Percentiles rank a stretch among this genome's conserved stretches.
Conservation (phyloP, 1,284 basidiomycete genomes). For the Kalmanozyma brasiliensis region DNA sequence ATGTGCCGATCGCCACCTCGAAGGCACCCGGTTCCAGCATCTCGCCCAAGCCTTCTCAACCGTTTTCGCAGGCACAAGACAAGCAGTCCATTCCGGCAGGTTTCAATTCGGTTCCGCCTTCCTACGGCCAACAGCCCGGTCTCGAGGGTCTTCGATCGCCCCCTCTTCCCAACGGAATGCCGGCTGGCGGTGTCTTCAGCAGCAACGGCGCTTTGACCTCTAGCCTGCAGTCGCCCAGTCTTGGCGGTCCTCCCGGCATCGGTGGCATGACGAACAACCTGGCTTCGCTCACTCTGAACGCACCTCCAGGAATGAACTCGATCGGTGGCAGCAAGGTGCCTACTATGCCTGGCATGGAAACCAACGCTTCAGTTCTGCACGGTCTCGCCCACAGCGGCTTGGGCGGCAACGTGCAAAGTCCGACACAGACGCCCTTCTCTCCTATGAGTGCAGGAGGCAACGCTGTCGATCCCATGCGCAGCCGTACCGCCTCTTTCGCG, state of each 20-base stretch:
- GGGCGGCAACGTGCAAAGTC: constrained; percentile 28
- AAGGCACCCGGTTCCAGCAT: constrained; percentile 30
- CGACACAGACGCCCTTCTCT: constrained; percentile 44
- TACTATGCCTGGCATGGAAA: constrained; percentile 27
- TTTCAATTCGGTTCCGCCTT: constrained; percentile 15
- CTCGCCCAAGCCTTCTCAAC: constrained; percentile 36
- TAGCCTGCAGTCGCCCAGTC: constrained; percentile 38
- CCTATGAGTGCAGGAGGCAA: constrained; percentile 35
- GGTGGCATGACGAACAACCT: constrained; percentile 46
- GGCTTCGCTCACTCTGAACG: constrained; percentile 52
- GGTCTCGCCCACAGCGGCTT: constrained; percentile 26
- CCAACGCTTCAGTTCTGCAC: constrained; percentile 9
- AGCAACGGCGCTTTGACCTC: constrained; percentile 37
- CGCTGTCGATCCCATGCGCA: constrained; percentile 32
- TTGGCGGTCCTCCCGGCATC: constrained; percentile 34
- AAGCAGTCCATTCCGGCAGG: constrained; percentile 21
- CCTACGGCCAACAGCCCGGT: constrained; percentile 37
- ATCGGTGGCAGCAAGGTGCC: constrained; percentile 29
- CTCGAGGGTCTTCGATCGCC: constrained; percentile 51
- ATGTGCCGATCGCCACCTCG: constrained; percentile 14
- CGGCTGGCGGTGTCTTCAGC: constrained; percentile 24
- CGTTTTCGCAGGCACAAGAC: constrained; percentile 22
- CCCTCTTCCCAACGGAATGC: constrained; percentile 43
- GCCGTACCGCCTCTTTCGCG: constrained; percentile 42
- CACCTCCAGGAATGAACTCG: constrained; percentile 18